A percentile compares a stretch with the other conserved stretches of the same genome.
These are phyloP conservation scores for Musa troglodytarum DNA, from an alignment of 176 grass and related monocot species.

Conservation along the genomic window DNA sequence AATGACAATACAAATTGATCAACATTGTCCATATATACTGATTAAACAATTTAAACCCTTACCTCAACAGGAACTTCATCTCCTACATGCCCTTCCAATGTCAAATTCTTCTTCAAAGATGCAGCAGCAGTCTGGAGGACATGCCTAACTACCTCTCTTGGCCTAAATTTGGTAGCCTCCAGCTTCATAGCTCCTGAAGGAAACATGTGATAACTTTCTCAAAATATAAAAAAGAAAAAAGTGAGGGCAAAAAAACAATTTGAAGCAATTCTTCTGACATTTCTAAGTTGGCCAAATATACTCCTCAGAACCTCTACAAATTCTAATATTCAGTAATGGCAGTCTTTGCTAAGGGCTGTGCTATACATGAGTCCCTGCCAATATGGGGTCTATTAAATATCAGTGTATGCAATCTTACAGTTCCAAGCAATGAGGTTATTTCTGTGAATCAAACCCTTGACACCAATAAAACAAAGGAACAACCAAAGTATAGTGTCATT, in stretches of 20 bases:
- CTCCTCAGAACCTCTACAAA: neutral
- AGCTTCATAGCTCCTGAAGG: conserved; percentile 80
- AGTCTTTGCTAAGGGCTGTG: too few relatives aligned
- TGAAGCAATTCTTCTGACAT: neutral
- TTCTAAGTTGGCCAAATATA: too few relatives aligned
- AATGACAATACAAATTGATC: neutral
- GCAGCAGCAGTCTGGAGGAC: conserved; percentile 96
- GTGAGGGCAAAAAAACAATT: conserved; percentile 18
- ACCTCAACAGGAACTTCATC: conserved; percentile 80
- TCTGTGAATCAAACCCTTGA: neutral
- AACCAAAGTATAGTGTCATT: too few relatives aligned
- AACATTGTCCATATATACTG: neutral
- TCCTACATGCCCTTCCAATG: conserved; percentile 69
- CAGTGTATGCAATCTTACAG: neutral
- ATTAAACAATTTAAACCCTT: conserved; percentile 2
- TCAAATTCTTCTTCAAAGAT: conserved; percentile 86
- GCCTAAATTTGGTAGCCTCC: conserved; percentile 81
- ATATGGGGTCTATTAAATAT: neutral
- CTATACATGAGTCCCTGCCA: neutral
- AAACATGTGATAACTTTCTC: neutral
- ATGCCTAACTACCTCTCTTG: conserved; percentile 95
- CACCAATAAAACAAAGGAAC: too few relatives aligned
- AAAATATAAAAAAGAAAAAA: neutral
- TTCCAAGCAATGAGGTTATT: neutral
- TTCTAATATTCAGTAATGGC: too few relatives aligned